Base-by-base conservation (phyloP, 179 eudicot genomes). In the Actinidia arguta region DNA sequence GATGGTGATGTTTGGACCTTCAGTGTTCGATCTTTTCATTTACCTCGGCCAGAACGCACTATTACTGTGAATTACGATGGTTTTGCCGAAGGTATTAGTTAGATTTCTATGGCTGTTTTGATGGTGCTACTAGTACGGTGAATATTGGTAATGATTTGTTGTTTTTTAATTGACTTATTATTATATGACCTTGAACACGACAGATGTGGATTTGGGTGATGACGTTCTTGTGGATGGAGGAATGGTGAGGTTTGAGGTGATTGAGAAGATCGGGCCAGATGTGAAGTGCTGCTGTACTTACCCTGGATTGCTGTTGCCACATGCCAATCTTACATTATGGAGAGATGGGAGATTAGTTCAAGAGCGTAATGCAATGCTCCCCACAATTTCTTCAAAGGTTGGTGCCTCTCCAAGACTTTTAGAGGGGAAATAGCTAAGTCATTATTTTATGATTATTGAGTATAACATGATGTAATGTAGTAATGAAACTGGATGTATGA, bases 221-320 rank as follows among this genome's bases (percentile, higher is more conserved):
- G 98, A 94, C 73, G 95, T 96, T 80, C 89, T 96, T 42, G 93
- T 96, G 62, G 99, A 96, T 87, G 99, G 99, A 76, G 99, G 99
- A 87, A 96, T 96, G 99, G 98, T 92, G 78, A 89, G 98, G 82
- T 96, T 96, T 79, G 98, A 96, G 75, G 98, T 96, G 71, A 87
- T 93, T 80, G 97, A 96, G 83, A 96, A 93, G 87, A 86, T 96
- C 85, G 99, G 99, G 85, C 99, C 98, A 71, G 99, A 96, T 87
- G 99, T 96, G 84, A 96, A 90, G 90, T 94, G 99, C 75, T 85
- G 75, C 42, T 93, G 98, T 81, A 93, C 96, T 39, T 97, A 96
- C 88, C 94, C 99, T 62, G 99, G 99, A 25, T 94, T 96, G 66
- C 80, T 96, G 83, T 90, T 96, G 12, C 99, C 98, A 77, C 90